Conservation (phyloP, 306 rosid species). For the Inga laurina region DNA sequence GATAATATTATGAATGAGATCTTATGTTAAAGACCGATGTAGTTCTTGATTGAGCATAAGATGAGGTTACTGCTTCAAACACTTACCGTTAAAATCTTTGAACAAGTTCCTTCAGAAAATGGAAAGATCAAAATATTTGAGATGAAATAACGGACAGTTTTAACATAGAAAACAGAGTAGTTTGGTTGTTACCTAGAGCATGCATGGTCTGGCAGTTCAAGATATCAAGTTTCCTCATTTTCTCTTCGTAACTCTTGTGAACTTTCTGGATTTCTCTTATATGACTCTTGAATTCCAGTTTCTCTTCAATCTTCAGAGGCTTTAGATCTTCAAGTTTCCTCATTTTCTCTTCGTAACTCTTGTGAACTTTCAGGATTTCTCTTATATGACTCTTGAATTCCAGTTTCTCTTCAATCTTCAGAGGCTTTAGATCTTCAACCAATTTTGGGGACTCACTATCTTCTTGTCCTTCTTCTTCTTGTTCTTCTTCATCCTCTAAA, state of each 20-base stretch:
- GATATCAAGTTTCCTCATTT: constrained; percentile 66
- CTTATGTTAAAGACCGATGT: no score
- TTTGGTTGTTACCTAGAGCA: constrained; percentile 59
- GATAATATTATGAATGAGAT: no score
- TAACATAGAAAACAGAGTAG: neutral
- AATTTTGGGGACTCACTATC: constrained; percentile 40
- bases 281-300: constrained; percentile 53
- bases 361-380: constrained; percentile 64
- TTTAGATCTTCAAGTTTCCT: constrained; percentile 47
- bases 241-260: constrained; percentile 56
- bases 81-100: neutral
- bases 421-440: constrained; percentile 48
- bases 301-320: constrained; percentile 57
- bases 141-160: neutral
- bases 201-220: constrained; percentile 77
- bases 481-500: constrained; percentile 62
- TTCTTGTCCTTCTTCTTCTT: constrained; percentile 34
- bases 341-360: constrained; percentile 57
- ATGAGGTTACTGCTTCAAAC: neutral
- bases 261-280: constrained; percentile 62
- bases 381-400: constrained; percentile 56
- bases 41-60: neutral
- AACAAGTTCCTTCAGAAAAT: neutral
- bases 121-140: neutral
- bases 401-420: constrained; percentile 52